Evolutionary conservation across 2,329 filamentous ascomycete genomes (phyloP), one percentile per base, ranked within the genome.

Genomic region (Scorias spongiosa): DNA sequence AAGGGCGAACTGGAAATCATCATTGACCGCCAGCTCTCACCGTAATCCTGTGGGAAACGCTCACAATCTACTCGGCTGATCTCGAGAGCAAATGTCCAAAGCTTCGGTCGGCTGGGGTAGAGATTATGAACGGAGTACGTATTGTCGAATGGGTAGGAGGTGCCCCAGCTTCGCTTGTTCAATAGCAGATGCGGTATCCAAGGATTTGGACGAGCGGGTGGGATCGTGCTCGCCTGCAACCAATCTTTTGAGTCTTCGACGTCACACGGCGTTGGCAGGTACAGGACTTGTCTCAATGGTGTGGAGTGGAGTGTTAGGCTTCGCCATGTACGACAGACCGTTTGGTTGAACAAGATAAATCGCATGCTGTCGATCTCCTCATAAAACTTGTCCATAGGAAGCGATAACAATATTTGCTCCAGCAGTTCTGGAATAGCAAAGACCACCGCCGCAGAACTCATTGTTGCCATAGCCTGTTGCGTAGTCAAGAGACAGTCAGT

Each of bases 1-100:
- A 53, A 54, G 3, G 49, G 50, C 6, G 52, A 47, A 10, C 38
- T 46, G 8, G 47, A 20, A 4, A 44, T 44, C 8, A 54, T 42
- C 51, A 20, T 45, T 39, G 40, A 51, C 47, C 34, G 50, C 44
- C 10, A 51, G 46, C 37, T 53, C n/a, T 1, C 32, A 9, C 2
- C 18, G 14, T 29, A 18, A 29, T 17, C 9, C 15, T 10, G 32
- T 41, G 34, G 40, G 2, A 52, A 36, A 12, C 46, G 49, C 5
- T 17, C 15, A 36, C 44, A 51, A 30, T 54, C 48, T 2, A 46
- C 32, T 7, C 44, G 18, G 17, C 44, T 46, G 10, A 52, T 42
- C 32, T 54, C 50, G 38, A 54, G 42, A 7, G 44, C 45, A 45
- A 54, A 54, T 2, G 45, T 54, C 51, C 50, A 54, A 43, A 42